Evolutionary conservation across 257 asterid species (phyloP).

Genomic region (Solanum stenotomum): DNA sequence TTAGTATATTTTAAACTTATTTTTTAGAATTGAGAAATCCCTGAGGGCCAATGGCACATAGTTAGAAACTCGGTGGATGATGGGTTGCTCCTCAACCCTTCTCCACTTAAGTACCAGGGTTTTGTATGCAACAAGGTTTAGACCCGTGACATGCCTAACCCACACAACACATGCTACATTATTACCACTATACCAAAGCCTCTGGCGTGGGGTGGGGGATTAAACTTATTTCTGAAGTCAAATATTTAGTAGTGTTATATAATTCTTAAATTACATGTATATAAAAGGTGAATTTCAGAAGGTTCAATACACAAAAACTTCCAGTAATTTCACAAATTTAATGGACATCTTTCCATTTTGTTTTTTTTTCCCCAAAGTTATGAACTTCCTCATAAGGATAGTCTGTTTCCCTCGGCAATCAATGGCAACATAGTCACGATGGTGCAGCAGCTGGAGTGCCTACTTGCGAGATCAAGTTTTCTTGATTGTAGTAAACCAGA

Average conservation of each 20-base stretch:
- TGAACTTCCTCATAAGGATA: not conserved
- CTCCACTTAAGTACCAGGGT: not conserved
- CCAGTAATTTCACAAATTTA: not conserved
- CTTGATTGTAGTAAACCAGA: not conserved
- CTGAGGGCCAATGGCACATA: not conserved
- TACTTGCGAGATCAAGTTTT: not conserved
- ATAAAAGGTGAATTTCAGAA: not conserved
- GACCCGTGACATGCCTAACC: not conserved
- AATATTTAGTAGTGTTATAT: not conserved
- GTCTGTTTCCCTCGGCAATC: not conserved
- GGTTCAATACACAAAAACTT: not conserved
- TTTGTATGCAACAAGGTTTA: not conserved
- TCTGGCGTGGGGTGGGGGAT: not conserved
- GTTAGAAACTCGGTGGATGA: not conserved
- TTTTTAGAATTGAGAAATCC: not conserved
- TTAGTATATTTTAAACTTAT: not conserved
- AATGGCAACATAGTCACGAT: not conserved
- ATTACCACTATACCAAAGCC: not conserved
- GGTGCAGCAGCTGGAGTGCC: not conserved
- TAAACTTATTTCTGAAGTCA: not conserved
- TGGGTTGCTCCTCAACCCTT: not conserved
- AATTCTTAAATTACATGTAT: not conserved
- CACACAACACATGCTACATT: not conserved
- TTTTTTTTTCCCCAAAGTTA: not conserved
- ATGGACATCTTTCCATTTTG: not conserved